Conservation (phyloP, 495 filamentous ascomycete genomes). For the Bombardia bombarda region DNA sequence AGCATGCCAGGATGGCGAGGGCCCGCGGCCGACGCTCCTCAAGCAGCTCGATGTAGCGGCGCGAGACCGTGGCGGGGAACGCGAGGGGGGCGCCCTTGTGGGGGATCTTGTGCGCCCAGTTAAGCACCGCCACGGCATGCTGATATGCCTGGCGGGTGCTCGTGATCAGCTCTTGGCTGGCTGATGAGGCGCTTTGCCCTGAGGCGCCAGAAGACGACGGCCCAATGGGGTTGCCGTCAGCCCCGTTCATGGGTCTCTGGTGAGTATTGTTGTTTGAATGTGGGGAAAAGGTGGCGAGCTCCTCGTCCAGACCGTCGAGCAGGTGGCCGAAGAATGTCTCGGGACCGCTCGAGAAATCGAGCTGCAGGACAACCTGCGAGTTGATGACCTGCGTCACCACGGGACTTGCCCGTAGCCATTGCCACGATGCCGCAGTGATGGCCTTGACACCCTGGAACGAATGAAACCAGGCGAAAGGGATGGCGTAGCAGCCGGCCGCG, state of each 20-base stretch:
- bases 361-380: conserved; percentile 42
- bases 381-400: conserved; percentile 47
- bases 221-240: not conserved
- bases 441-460: conserved; percentile 53
- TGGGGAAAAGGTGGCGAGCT: conserved; percentile 26
- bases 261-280: not conserved
- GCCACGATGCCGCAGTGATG: conserved; percentile 42
- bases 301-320: conserved; percentile 40
- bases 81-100: conserved; percentile 44
- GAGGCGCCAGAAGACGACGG: not conserved
- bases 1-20: conserved; percentile 46
- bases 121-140: conserved; percentile 46
- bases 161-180: conserved; percentile 12
- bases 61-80: conserved; percentile 51
- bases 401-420: conserved; percentile 41
- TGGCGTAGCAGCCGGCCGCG: conserved; percentile 27
- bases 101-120: conserved; percentile 50
- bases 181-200: not conserved
- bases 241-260: conserved; percentile 2
- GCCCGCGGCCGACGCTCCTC: conserved; percentile 42
- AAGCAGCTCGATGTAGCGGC: conserved; percentile 47
- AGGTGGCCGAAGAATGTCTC: conserved; percentile 45
- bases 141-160: conserved; percentile 44
- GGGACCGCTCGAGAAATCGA: conserved; percentile 32
- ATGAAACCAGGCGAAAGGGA: conserved; percentile 50